Conservation (phyloP, 805 yeast genomes). For the Pichia cabralensis region DNA sequence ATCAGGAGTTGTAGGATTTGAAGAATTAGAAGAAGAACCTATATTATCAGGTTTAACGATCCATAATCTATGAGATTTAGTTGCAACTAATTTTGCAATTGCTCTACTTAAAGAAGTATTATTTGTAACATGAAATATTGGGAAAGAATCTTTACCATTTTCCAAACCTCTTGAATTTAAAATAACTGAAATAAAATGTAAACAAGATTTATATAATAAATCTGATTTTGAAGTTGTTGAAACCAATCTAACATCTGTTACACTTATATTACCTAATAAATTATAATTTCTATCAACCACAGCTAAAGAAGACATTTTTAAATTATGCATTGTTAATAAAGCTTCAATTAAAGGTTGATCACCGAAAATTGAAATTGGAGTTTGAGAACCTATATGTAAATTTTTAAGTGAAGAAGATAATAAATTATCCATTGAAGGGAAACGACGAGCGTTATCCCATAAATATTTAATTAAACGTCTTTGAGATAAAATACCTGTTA, state of each 20-base stretch:
- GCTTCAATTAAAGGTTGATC: slow-evolving; percentile 86
- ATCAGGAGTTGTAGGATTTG: slow-evolving; percentile 7
- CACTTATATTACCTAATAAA: slow-evolving; percentile 85
- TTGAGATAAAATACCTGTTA: slow-evolving; percentile 84
- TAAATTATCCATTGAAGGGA: slow-evolving; percentile 69
- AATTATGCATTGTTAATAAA: slow-evolving; percentile 70
- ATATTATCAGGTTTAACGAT: slow-evolving; percentile 48
- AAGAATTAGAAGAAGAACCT: slow-evolving; percentile 8
- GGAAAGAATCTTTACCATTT: slow-evolving; percentile 93
- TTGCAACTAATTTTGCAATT: slow-evolving; percentile 90
- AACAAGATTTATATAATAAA: slow-evolving; percentile 68
- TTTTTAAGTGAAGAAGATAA: slow-evolving; percentile 61
- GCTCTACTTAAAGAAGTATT: slow-evolving; percentile 77
- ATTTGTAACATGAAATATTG: slow-evolving; percentile 86
- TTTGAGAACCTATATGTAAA: slow-evolving; percentile 59
- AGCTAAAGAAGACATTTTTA: slow-evolving; percentile 82
- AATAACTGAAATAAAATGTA: slow-evolving; percentile 80
- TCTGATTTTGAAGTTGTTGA: slow-evolving; percentile 82
- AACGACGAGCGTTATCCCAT: slow-evolving; percentile 89
- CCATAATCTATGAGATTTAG: slow-evolving; percentile 86
- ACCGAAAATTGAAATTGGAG: slow-evolving; percentile 75
- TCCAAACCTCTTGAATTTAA: slow-evolving; percentile 82
- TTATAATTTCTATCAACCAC: slow-evolving; percentile 74
- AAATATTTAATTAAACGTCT: slow-evolving; percentile 74
- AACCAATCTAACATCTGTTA: slow-evolving; percentile 85